phyloP scores from a whole-genome alignment of 2,329 filamentous ascomycete genomes.

The Nectriaceae sp. region DNA sequence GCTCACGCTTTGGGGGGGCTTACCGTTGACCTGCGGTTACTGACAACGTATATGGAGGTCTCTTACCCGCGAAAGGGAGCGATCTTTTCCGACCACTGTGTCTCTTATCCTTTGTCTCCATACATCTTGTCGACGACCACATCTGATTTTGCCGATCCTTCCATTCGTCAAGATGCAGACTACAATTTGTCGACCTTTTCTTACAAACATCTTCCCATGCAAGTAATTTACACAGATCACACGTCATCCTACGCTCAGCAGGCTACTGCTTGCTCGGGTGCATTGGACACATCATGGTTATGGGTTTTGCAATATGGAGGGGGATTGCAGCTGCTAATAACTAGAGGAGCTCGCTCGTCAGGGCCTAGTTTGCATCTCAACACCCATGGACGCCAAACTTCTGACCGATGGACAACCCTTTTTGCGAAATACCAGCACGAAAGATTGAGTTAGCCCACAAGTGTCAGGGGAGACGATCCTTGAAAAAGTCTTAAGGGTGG shows the following conservation, averaged over 20 bases:
- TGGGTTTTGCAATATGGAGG: slow-evolving; percentile 57
- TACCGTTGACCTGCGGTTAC: slow-evolving; percentile 50
- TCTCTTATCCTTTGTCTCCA: slow-evolving; percentile 27
- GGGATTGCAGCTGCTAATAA: slow-evolving; percentile 34
- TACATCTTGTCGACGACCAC: slow-evolving; percentile 24
- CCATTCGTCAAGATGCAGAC: slow-evolving; percentile 37
- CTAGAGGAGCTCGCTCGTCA: slow-evolving; percentile 11
- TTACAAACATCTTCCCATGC: slow-evolving; percentile 52
- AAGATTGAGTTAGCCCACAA: slow-evolving; percentile 21
- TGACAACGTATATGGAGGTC: not conserved
- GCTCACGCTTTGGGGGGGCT: slow-evolving; percentile 57
- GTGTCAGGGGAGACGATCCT: slow-evolving; percentile 21
- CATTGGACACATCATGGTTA: slow-evolving; percentile 65
- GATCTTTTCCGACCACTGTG: slow-evolving; percentile 7
- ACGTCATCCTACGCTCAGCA: slow-evolving; percentile 58
- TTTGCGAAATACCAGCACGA: slow-evolving; percentile 17
- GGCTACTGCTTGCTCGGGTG: slow-evolving; percentile 51
- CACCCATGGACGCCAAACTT: slow-evolving; percentile 20
- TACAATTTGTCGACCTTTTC: slow-evolving; percentile 49
- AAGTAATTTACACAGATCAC: slow-evolving; percentile 57
- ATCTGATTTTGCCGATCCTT: slow-evolving; percentile 34
- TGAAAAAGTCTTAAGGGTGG: slow-evolving; percentile 13
- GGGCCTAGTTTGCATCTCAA: slow-evolving; percentile 27
- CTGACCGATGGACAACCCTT: slow-evolving; percentile 10
- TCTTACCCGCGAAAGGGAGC: not conserved